These are phyloP conservation scores for Melastoma candidum DNA, from an alignment of 441 rosid genomes.

Conservation along the genomic window DNA sequence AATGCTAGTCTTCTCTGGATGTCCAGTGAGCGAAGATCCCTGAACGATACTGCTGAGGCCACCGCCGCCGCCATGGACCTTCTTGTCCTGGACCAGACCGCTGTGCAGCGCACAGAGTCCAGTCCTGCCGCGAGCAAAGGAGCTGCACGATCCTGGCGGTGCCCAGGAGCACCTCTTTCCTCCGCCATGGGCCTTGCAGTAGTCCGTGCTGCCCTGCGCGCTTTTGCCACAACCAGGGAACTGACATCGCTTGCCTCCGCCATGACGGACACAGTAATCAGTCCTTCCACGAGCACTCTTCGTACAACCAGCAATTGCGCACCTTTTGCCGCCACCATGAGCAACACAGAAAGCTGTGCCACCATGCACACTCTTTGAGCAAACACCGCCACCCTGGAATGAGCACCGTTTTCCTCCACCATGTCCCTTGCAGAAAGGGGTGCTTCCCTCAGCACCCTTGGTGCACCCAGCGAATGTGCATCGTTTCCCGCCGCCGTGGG, in stretches of 20 bases:
- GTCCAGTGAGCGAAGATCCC: slow-evolving; percentile 27
- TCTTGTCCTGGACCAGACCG: slow-evolving; percentile 73
- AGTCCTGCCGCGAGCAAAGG: slow-evolving; percentile 84
- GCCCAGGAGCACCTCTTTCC: slow-evolving; percentile 97
- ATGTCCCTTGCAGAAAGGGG: slow-evolving; percentile 94
- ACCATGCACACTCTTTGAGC: slow-evolving; percentile 96
- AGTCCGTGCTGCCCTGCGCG: slow-evolving; percentile 96
- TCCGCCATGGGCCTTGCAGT: slow-evolving; percentile 99
- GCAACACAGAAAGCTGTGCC: slow-evolving; percentile 98
- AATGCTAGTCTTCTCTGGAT: slow-evolving; percentile 46
- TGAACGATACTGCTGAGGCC: slow-evolving; percentile 40
- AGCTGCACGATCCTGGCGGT: slow-evolving; percentile 74
- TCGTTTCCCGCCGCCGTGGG: slow-evolving; percentile 97
- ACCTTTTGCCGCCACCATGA: slow-evolving; percentile 96
- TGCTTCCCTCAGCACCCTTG: slow-evolving; percentile 98
- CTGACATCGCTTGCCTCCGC: slow-evolving; percentile 94
- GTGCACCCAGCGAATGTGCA: slow-evolving; percentile 73
- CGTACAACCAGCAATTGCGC: slow-evolving; percentile 76
- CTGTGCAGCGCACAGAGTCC: slow-evolving; percentile 89
- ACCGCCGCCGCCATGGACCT: slow-evolving; percentile 80
- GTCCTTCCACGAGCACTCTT: slow-evolving; percentile 98
- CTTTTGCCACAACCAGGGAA: slow-evolving; percentile 84
- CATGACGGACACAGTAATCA: slow-evolving; percentile 90
- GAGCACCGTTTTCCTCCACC: slow-evolving; percentile 97
- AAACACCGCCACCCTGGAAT: slow-evolving; percentile 67